phyloP scores from a whole-genome alignment of 768 basidiomycete species.

The Lactarius pseudohatsudake region DNA sequence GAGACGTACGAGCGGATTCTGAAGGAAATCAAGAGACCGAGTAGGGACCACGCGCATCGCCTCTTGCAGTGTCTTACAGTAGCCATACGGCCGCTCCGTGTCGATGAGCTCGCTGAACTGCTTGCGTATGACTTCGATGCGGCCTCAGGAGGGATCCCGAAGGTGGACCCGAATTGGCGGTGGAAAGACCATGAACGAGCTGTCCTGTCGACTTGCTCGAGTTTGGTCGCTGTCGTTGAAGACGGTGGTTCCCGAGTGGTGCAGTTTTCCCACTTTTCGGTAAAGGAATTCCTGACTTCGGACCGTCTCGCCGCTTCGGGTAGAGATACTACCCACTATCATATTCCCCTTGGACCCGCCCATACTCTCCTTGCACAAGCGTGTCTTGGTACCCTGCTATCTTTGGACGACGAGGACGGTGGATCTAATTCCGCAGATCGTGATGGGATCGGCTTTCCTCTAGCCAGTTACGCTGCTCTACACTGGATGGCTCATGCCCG shows the following conservation, averaged over 20 bases:
- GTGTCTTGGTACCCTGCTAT: background rate
- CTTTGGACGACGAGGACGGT: too few species aligned
- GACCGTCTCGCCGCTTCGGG: background rate
- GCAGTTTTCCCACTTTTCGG: background rate
- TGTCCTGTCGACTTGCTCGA: background rate
- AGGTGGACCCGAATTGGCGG: background rate
- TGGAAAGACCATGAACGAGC: background rate
- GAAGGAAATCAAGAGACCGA: background rate
- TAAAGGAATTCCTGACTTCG: background rate
- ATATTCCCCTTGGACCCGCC: background rate
- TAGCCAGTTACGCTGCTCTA: background rate
- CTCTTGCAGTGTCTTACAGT: background rate
- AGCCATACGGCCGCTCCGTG: background rate
- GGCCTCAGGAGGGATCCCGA: too few species aligned
- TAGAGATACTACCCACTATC: background rate
- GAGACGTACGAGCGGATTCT: background rate
- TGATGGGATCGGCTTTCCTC: background rate
- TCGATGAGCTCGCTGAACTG: too few species aligned
- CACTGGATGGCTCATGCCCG: background rate
- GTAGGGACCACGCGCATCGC: background rate
- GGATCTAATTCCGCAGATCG: background rate
- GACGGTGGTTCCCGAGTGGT: background rate
- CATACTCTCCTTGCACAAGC: too few species aligned
- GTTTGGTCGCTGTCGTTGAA: background rate
- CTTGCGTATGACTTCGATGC: too few species aligned